Conservation (phyloP, 805 yeast species). For the Candida oleophila region DNA sequence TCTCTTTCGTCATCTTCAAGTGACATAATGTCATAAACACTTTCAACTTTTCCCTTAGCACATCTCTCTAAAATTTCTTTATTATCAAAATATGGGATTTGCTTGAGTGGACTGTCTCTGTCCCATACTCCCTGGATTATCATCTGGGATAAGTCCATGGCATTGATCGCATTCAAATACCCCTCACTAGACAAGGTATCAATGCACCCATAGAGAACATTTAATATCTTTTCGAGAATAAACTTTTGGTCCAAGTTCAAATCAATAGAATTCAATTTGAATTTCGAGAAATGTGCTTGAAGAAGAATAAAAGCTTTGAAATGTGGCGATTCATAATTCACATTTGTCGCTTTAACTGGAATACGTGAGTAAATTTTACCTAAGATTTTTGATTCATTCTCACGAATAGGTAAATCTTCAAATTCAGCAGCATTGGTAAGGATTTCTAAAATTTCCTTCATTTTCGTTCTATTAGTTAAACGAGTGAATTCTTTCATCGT, state of each 20-base stretch:
- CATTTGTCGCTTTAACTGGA: conserved; percentile 55
- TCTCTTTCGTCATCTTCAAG: conserved; percentile 77
- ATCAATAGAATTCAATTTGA: conserved; percentile 56
- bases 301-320: conserved; percentile 72
- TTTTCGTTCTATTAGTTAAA: conserved; percentile 53
- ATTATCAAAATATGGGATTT: conserved; percentile 66
- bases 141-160: conserved; percentile 90
- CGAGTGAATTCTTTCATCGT: conserved; percentile 66
- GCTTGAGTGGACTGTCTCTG: conserved; percentile 72
- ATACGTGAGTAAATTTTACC: conserved; percentile 52
- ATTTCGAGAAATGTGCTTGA: conserved; percentile 79
- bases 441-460: conserved; percentile 62
- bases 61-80: conserved; percentile 54
- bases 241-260: conserved; percentile 53
- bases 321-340: conserved; percentile 50
- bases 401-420: conserved; percentile 60
- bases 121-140: conserved; percentile 85
- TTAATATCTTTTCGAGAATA: conserved; percentile 50
- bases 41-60: conserved; percentile 51
- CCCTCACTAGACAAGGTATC: conserved; percentile 84
- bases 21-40: conserved; percentile 77
- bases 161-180: conserved; percentile 67
- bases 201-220: conserved; percentile 62
- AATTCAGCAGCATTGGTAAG: conserved; percentile 72
- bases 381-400: conserved; percentile 53